Evolutionary conservation across 805 yeast species (phyloP), one percentile per base, ranked within the genome.

Genomic region (Lipomyces spencermartinsiae): DNA sequence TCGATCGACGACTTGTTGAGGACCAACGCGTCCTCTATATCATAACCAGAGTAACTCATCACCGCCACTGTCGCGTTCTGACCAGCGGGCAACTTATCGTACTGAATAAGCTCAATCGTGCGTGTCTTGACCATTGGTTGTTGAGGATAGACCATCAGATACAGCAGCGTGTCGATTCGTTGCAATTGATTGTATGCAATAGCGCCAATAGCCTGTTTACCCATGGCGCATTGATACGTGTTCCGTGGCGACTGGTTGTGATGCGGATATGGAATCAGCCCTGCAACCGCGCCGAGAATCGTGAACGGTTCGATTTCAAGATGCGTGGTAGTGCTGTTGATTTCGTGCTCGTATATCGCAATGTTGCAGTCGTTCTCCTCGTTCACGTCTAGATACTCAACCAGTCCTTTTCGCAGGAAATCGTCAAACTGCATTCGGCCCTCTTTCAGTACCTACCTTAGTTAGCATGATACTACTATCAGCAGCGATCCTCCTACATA

Each of bases 181-280:
- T 92, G 86, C 81, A 95, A 91, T 80, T 95, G 99, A 79, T 95
- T 95, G 78, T 95, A 95, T 10, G 97, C 97, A 80, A 95, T 95
- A 1, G 98, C 98, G 74, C 99, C 99, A 79, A 95, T 94, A n/a
- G 99, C 99, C 82, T 95, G 99, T 81, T 92, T 92, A 87, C 97
- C 99, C 99, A 94, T 94, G 71, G 99, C 99, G 78, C 97, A 93
- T 83, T 94, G 99, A 81, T 94, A 94, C 1, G 99, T 94, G 79
- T 94, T 94, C 88, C 99, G 95, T 68, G 99, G 99, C 70, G 98
- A 93, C 84, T 94, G 99, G 81, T 95, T 95, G 80, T 95, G 99
- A 82, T 95, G 98, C 16, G 99, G 99, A 90, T 94, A 95, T 19
- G 99, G 99, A 85, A 95, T 95, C 78, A 95, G 92, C 29, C 97